A percentile compares a stretch with the other conserved stretches of the same genome.
These are phyloP conservation scores for Hypocreales sp. DNA, from an alignment of 2,329 filamentous ascomycete species.

Conservation along the genomic window DNA sequence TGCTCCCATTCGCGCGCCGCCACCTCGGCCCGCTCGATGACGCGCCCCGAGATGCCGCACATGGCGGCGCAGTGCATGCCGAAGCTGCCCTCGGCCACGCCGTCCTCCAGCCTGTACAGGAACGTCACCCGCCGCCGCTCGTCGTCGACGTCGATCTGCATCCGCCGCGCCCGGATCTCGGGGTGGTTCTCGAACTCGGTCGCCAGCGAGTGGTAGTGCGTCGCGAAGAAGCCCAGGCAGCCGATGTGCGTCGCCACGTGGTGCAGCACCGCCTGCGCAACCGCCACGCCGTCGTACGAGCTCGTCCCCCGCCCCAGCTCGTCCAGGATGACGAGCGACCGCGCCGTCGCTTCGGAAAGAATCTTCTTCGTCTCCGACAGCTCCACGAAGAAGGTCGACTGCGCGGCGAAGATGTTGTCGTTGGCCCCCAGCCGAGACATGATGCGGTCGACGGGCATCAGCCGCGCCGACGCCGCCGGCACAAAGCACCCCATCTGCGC, in stretches of 20 bases:
- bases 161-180: slow-evolving; percentile 71
- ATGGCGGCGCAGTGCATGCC: slow-evolving; percentile 98
- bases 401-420: slow-evolving; percentile 96
- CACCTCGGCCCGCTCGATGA: slow-evolving; percentile 76
- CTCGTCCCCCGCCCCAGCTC: slow-evolving; percentile 90
- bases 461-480: slow-evolving; percentile 62
- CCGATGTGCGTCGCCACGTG: slow-evolving; percentile 88
- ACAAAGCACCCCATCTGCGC: slow-evolving; percentile 92
- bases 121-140: slow-evolving; percentile 80
- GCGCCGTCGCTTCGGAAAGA: slow-evolving; percentile 78
- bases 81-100: slow-evolving; percentile 90
- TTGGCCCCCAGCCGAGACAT: slow-evolving; percentile 97
- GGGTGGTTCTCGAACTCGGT: slow-evolving; percentile 83
- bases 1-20: slow-evolving; percentile 92
- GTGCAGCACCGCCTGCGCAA: slow-evolving; percentile 93
- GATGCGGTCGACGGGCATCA: slow-evolving; percentile 91
- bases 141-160: slow-evolving; percentile 91
- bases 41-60: slow-evolving; percentile 76
- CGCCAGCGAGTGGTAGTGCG: slow-evolving; percentile 89
- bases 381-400: slow-evolving; percentile 97
- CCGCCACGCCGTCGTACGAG: slow-evolving; percentile 91
- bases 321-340: slow-evolving; percentile 90
- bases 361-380: slow-evolving; percentile 98
- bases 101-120: slow-evolving; percentile 83
- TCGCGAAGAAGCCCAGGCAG: slow-evolving; percentile 91